Evolutionary conservation across 345 rosid species (phyloP), one percentile per base, ranked within the genome.

Genomic region (Xanthoceras sorbifolium): DNA sequence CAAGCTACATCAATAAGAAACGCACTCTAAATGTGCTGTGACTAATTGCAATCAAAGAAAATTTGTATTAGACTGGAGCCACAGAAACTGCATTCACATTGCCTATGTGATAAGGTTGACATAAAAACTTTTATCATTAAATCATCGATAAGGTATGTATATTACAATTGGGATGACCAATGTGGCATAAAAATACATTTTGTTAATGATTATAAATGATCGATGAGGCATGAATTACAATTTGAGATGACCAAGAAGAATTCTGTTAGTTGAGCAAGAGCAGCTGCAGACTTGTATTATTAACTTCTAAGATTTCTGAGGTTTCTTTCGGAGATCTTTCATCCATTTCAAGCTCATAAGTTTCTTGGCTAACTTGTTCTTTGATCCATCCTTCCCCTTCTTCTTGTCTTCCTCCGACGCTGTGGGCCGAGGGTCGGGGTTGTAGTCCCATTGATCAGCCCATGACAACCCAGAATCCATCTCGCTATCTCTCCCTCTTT

Each of bases 391-490:
- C 70, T 81, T 82, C 44, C 20, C 78, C 69, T 76, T 83, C 78
- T 76, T 86, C 76, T 81, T 74, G 48, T 79, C 75, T 8, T 78
- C 67, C 0, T 73, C 82, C 0, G 80, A 71, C 1, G 73, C 42
- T 6, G 68, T 34, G 3, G 86, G 75, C n/a, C 71, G 83, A 46
- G 86, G 88, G 10, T 87, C 89, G 22, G 84, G 77, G 9, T 72
- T 67, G 69, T 80, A n/a, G 29, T 90, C 93, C 93, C 93, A 88
- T 80, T 88, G 91, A 64, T 90, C 93, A n/a, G 93, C 91, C 93
- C 93, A 88, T 1, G 91, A 88, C 23, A 70, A 75, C 28, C 89
- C 93, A n/a, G 85, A 77, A 82, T 88, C 89, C 93, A 86, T 87
- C 28, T 71, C 71, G 38, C 25, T 20, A 12, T 4, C 36, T n/a